phyloP scores from a whole-genome alignment of 805 yeast genomes.

The Lipomyces yamanashiensis region DNA sequence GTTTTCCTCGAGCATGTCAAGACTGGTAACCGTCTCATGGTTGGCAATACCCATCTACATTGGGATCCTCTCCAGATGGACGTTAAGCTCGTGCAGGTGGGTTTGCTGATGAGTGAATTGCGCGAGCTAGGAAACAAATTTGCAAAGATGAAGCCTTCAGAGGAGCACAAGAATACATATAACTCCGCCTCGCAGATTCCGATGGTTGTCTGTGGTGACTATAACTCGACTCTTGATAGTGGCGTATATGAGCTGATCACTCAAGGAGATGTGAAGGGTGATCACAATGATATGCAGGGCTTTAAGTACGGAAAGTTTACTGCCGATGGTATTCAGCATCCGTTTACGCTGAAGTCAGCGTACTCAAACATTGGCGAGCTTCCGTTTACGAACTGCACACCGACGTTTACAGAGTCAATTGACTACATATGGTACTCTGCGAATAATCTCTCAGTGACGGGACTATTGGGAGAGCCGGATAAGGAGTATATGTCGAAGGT shows the following conservation, averaged over 20 bases:
- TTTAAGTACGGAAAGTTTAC: conserved; percentile 91
- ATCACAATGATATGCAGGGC: conserved; percentile 80
- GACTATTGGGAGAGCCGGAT: conserved; percentile 84
- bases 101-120: conserved; percentile 85
- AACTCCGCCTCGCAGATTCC: conserved; percentile 62
- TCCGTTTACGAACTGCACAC: conserved; percentile 93
- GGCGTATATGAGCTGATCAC: conserved; percentile 92
- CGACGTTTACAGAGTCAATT: conserved; percentile 88
- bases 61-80: conserved; percentile 98
- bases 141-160: conserved; percentile 31
- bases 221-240: conserved; percentile 81
- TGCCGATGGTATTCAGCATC: conserved; percentile 83
- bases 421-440: conserved; percentile 97
- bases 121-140: conserved; percentile 64
- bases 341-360: conserved; percentile 80
- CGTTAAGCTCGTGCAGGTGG: conserved; percentile 94
- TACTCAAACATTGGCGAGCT: conserved; percentile 84
- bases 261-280: conserved; percentile 67
- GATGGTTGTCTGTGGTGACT: conserved; percentile 91
- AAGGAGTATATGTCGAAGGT: conserved; percentile 71
- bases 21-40: conserved; percentile 71
- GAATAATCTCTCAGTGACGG: conserved; percentile 76
- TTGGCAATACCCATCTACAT: conserved; percentile 92
- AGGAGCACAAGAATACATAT: conserved; percentile 43
- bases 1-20: conserved; percentile 72